Conservation (phyloP, 345 rosid genomes). For the Conringia planisiliqua region DNA sequence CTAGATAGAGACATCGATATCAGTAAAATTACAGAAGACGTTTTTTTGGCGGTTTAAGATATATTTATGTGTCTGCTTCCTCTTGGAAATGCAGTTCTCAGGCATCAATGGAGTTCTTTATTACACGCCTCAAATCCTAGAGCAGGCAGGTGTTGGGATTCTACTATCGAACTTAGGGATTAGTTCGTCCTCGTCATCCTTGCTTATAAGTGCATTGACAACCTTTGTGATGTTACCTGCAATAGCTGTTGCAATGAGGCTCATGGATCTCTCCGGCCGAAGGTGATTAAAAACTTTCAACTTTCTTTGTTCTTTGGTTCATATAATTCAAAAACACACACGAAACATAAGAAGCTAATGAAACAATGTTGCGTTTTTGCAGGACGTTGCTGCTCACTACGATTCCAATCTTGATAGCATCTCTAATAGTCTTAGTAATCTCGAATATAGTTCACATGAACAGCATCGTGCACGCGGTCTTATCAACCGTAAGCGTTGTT, state of each 20-base stretch:
- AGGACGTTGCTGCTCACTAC: slow-evolving; percentile 87
- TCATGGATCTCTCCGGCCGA: slow-evolving; percentile 90
- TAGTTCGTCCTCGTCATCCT: slow-evolving; percentile 67
- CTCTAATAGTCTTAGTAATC: slow-evolving; percentile 61
- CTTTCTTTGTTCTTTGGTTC: neutral
- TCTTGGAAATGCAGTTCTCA: slow-evolving; percentile 58
- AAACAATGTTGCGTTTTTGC: slow-evolving; percentile 22
- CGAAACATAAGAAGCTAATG: neutral
- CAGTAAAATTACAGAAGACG: neutral
- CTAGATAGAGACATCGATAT: neutral
- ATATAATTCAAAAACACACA: neutral
- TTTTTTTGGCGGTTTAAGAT: neutral
- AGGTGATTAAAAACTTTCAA: slow-evolving; percentile 42
- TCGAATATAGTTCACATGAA: slow-evolving; percentile 53
- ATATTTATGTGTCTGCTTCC: neutral
- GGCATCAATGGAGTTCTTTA: slow-evolving; percentile 97
- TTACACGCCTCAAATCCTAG: slow-evolving; percentile 97
- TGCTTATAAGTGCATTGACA: slow-evolving; percentile 79
- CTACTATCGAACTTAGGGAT: slow-evolving; percentile 79
- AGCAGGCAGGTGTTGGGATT: slow-evolving; percentile 91
- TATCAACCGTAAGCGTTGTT: slow-evolving; percentile 67
- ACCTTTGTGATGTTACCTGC: slow-evolving; percentile 93
- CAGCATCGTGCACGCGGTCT: slow-evolving; percentile 50
- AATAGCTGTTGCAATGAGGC: slow-evolving; percentile 95
- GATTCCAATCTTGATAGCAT: slow-evolving; percentile 60